phyloP scores from a whole-genome alignment of 2,329 filamentous ascomycete species.

The Diaporthe capsici region DNA sequence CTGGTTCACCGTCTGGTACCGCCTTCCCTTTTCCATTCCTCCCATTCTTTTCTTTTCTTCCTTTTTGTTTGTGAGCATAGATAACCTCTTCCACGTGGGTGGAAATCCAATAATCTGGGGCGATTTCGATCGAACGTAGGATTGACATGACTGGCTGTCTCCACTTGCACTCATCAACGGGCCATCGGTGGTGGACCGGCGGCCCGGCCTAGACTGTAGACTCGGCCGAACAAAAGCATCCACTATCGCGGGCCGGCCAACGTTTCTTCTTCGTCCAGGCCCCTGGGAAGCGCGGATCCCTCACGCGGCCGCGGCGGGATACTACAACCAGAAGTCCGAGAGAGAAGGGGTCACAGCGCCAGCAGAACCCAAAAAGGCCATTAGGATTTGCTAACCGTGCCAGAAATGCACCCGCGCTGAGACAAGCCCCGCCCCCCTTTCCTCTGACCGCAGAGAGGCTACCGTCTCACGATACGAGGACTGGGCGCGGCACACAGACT shows the following conservation, averaged over 20 bases:
- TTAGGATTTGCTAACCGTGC: constrained; percentile 1
- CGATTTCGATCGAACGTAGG: background rate
- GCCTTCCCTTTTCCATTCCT: background rate
- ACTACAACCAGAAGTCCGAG: background rate
- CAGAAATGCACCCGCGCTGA: constrained; percentile 6
- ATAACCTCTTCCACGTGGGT: background rate
- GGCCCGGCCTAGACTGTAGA: background rate
- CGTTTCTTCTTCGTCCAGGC: background rate
- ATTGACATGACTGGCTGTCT: background rate
- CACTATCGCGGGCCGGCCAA: constrained; percentile 17
- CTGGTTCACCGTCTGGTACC: background rate
- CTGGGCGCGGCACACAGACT: constrained; percentile 31
- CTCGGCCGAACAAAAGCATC: constrained; percentile 19
- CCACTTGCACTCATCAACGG: background rate
- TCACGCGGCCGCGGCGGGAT: background rate
- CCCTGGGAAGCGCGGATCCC: background rate
- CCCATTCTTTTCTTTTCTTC: background rate
- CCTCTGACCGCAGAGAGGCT: constrained; percentile 17
- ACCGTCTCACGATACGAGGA: constrained; percentile 37
- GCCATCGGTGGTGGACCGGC: background rate
- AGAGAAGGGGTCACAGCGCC: background rate
- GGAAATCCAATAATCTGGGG: background rate
- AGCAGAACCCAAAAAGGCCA: background rate
- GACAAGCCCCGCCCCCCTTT: constrained; percentile 13
- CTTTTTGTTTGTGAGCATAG: background rate